Evolutionary conservation across 768 basidiomycete species (phyloP).

Genomic region (Amanita muscaria): DNA sequence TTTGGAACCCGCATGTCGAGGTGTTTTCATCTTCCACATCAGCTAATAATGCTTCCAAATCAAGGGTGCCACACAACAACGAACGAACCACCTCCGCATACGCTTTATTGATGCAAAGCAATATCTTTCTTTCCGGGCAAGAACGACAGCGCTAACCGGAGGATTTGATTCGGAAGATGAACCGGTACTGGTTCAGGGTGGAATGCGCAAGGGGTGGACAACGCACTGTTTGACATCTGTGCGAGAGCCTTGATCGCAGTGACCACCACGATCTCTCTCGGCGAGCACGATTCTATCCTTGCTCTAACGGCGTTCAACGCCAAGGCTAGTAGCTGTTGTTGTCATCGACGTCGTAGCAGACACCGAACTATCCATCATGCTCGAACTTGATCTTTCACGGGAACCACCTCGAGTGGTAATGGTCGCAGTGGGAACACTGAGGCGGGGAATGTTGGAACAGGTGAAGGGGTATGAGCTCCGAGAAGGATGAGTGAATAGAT

Average conservation of each 20-base stretch:
- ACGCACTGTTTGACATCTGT: background rate
- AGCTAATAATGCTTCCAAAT: no score
- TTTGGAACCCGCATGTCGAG: background rate
- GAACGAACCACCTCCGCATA: constrained; percentile 1
- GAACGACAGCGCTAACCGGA: background rate
- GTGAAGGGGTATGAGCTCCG: no score
- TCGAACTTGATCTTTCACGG: background rate
- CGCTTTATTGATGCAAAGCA: background rate
- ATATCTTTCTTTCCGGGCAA: constrained; percentile 3
- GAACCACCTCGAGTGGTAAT: no score
- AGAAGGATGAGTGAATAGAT: no score
- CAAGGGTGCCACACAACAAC: background rate
- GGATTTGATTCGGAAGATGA: constrained; percentile 1
- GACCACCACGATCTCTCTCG: no score
- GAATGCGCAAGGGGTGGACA: background rate
- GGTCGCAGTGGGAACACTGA: no score
- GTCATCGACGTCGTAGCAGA: background rate
- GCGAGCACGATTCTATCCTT: no score
- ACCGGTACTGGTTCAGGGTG: background rate
- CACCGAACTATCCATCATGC: background rate
- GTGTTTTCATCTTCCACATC: background rate
- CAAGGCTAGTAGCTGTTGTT: background rate
- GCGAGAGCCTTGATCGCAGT: no score
- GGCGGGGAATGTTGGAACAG: no score
- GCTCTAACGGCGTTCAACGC: no score